Base-by-base conservation (phyloP, 2,329 filamentous ascomycete genomes). In the Aspergillus pseudonomiae region DNA sequence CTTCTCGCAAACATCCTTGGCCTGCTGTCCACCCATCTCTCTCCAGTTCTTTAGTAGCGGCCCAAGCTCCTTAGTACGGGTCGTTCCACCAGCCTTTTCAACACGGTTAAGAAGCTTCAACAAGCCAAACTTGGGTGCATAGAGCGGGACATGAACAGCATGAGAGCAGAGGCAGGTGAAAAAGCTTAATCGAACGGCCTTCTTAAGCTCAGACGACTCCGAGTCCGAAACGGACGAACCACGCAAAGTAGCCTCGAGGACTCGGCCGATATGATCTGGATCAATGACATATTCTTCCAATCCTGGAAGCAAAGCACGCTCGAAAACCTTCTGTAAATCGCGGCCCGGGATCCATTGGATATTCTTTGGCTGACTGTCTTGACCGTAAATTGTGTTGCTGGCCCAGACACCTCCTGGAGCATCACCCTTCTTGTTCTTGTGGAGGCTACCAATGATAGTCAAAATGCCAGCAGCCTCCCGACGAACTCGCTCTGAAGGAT, bases 281-380 rank as follows among this genome's bases (percentile, higher is more conserved):
- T 98, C 93, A 68, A 97, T 86, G 4, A 94, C 84, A 71, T 90
- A 96, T 77, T 97, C 95, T 77, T 97, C 94, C 11, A 97, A 79
- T 2, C 85, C 86, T 0, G 92, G 92, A 24, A 92, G 76, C n/a
- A 97, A 78, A 43, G 91, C 83, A 24, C 86, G 82, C 24, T 87
- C 84, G 0, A 95, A 73, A 24, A 96, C 78, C 63, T 86, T 88
- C 50, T 84, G 80, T 2, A 81, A 80, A 60, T 89, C 84, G 28
- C 88, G 84, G 0, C 80, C 73, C 4, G 85, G 77, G 60, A 96
- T 81, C 82, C 86, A 87, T 53, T 85, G 80, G 19, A 90, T 66
- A 24, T 75, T 71, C 21, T 80, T 78, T 3, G 80, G 82, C 16
- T 79, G 75, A 41, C 83, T 79, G 6, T 79, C 79, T 54, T 83